phyloP scores from a whole-genome alignment of 2,329 filamentous ascomycete genomes.

The Metarhizium sp. region DNA sequence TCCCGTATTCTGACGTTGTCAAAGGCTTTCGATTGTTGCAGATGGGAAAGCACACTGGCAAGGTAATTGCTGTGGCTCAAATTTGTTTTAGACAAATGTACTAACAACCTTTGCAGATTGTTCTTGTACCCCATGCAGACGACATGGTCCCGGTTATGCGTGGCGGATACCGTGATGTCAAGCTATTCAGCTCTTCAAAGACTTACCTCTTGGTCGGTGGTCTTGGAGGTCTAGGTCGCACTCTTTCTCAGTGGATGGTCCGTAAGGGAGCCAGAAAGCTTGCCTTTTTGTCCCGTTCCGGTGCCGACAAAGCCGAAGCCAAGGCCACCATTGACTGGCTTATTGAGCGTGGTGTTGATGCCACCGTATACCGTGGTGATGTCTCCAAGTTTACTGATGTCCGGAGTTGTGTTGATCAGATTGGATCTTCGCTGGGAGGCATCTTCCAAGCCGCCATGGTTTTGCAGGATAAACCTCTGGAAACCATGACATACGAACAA shows the following conservation, averaged over 20 bases:
- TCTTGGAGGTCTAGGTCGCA: slow-evolving; percentile 17
- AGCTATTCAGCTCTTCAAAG: slow-evolving; percentile 9
- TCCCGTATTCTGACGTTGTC: slow-evolving; percentile 12
- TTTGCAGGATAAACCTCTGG: slow-evolving; percentile 10
- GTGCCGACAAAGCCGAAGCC: slow-evolving; percentile 9
- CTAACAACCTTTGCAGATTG: slow-evolving; percentile 14
- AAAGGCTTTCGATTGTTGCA: slow-evolving; percentile 27
- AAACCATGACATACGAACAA: slow-evolving; percentile 16
- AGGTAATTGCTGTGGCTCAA: slow-evolving; percentile 12
- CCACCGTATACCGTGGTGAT: slow-evolving; percentile 18
- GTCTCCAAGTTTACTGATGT: slow-evolving; percentile 12
- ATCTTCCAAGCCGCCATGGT: slow-evolving; percentile 32
- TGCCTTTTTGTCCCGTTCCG: slow-evolving; percentile 19
- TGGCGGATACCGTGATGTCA: slow-evolving; percentile 5
- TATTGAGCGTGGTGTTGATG: slow-evolving; percentile 5
- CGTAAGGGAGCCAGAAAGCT: slow-evolving; percentile 18
- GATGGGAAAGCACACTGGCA: slow-evolving; percentile 26
- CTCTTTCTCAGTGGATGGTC: slow-evolving; percentile 15
- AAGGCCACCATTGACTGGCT: slow-evolving; percentile 12
- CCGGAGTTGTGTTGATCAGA: not conserved
- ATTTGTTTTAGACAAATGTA: not conserved
- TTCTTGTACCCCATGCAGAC: slow-evolving; percentile 13
- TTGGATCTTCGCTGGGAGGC: slow-evolving; percentile 19
- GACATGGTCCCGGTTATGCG: slow-evolving; percentile 14
- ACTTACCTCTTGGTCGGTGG: slow-evolving; percentile 19